Conservation (phyloP, 2,329 filamentous ascomycete genomes). For the Ascochyta clinopodiicola region DNA sequence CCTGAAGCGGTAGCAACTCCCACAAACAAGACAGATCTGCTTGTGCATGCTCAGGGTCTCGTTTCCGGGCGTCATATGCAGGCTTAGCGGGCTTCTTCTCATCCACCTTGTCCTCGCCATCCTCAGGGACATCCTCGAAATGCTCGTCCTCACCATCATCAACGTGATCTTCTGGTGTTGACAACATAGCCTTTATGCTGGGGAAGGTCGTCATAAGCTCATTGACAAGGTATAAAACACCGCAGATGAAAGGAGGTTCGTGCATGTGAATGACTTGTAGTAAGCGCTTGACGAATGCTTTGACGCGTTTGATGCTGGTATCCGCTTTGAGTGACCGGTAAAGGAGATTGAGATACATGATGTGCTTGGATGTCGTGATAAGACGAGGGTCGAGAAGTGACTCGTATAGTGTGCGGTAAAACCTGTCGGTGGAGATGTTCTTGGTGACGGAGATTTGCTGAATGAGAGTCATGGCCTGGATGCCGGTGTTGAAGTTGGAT, state of each 20-base stretch:
- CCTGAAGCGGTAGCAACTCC: conserved; percentile 82
- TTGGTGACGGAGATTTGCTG: conserved; percentile 87
- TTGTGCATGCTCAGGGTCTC: conserved; percentile 88
- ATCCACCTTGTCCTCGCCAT: conserved; percentile 41
- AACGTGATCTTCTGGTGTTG: conserved; percentile 74
- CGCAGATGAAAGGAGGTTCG: conserved; percentile 90
- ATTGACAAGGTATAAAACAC: conserved; percentile 85
- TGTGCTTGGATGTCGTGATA: conserved; percentile 89
- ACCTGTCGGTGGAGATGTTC: conserved; percentile 83
- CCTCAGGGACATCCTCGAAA: conserved; percentile 68
- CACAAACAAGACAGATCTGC: conserved; percentile 93
- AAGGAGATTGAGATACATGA: conserved; percentile 90
- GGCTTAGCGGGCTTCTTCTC: conserved; percentile 25
- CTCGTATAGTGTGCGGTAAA: conserved; percentile 95
- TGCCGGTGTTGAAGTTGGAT: conserved; percentile 97
- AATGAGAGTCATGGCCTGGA: conserved; percentile 92
- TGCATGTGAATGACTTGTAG: conserved; percentile 87
- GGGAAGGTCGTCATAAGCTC: conserved; percentile 83
- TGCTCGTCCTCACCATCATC: conserved; percentile 76
- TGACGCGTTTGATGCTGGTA: conserved; percentile 86
- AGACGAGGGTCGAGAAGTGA: conserved; percentile 90
- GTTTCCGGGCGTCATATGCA: conserved; percentile 84
- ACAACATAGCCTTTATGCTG: conserved; percentile 75
- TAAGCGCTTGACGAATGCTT: conserved; percentile 94
- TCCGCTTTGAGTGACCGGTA: conserved; percentile 89